Base-by-base conservation (phyloP, 352 stramenopile species). In the Pythium volutum region DNA sequence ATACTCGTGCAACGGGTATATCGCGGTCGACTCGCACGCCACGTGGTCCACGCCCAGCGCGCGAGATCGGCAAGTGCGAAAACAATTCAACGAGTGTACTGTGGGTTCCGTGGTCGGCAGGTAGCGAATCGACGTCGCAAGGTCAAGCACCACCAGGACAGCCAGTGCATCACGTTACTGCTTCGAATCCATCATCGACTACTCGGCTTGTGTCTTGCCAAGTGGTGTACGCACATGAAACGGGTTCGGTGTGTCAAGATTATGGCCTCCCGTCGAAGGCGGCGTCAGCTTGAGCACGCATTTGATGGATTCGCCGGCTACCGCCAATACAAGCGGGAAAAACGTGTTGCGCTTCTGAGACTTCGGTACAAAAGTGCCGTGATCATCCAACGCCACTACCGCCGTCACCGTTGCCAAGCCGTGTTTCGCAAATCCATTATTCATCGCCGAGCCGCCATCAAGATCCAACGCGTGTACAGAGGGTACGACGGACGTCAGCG, bases 371-470 rank as follows among this genome's bases (percentile, higher is more conserved):
- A 73, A 11, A 77, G 67, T 14, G 77, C 82, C 9, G 62, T 74
- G 9, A 23, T 75, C 11, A 95, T 96, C 39, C 87, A 96, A 56
- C 74, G 83, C 16, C 75, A 85, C 27, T 91, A 75, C 53, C 77
- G 79, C 4, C 76, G 80, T 0, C 72, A 88, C 51, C 55, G 61
- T 6, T 91, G 81, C 18, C 74, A 89, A 55, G 34, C 59, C 1
- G 15, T 69, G 8, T 95, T 94, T 52, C 68, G 53, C 22, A 55
- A 61, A 15, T 64, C 52, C 7, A 36, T 89, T 1, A 46, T 36
- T 0, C 51, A 61, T 0, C 68, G 88, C 33, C 79, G 83, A 15
- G 76, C 81, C 18, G 76, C 81, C 20, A 62, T 79, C 8, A 53
- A 58, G 3, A 88, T 93, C 12, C 86, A 95, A 47, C 75, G 76